Evolutionary conservation across 257 asterid genomes (phyloP), one percentile per base, ranked within the genome.

Genomic region (Petrea volubilis): DNA sequence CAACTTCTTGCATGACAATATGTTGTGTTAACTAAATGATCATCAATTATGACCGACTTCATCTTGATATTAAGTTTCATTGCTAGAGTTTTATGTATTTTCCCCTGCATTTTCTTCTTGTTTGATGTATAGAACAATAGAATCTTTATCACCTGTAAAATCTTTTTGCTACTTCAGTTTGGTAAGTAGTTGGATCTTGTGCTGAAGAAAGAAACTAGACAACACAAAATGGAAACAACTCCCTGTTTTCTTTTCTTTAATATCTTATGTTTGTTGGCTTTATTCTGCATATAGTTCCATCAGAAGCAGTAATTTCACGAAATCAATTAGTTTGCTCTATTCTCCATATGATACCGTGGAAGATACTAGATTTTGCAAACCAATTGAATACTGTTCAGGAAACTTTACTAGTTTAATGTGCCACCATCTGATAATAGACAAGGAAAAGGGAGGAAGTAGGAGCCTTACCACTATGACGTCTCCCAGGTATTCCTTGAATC

Each of bases 401-500:
- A 49, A 52, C 17, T 59, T 50, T 13, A 57, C 46, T 13, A 43
- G 33, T 58, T 9, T 43, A 44, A 31, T 31, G 13, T 43, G 50
- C 36, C 8, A 31, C 28, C 12, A 31, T 56, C 4, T 25, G 5
- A 49, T 59, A 44, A 53, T 58, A 78, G 14, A 68, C 51, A 17
- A 47, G 17, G 61, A 44, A 38, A 34, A 34, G 72, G 49, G 53
- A 64, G 70, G 51, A 65, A 72, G 25, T 51, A 72, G 44, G 66
- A 64, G 68, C 33, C 84, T 59, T 86, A 93, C 96, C 88, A 59
- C 90, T 58, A 94, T 82, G 70, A 89, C 86, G 0, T 78, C 70
- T 77, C 98, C 98, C 64, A 91, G 55, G 82, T 79, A 84, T 40
- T 85, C 80, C 62, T 74, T 72, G 80, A 94, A 94, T 79, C 84